Evolutionary conservation across 2,329 filamentous ascomycete species (phyloP).

Genomic region (Stagonosporopsis rhizophila): DNA sequence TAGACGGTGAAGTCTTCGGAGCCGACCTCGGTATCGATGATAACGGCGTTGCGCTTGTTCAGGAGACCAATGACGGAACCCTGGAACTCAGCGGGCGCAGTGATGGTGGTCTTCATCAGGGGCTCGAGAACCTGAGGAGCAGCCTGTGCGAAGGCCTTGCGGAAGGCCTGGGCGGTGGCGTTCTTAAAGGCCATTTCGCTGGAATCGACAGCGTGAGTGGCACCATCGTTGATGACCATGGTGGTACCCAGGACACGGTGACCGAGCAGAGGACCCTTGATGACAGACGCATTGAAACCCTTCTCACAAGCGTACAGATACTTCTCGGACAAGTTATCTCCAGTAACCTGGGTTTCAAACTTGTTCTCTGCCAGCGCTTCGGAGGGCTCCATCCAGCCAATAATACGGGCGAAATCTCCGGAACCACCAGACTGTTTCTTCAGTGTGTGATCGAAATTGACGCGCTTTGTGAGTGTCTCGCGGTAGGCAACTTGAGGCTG

Average conservation of each 20-base stretch:
- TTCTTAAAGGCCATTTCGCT: conserved; percentile 95
- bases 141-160: conserved; percentile 85
- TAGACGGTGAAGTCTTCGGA: conserved; percentile 91
- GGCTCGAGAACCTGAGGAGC: conserved; percentile 89
- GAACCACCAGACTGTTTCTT: conserved; percentile 96
- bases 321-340: conserved; percentile 93
- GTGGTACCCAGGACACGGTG: conserved; percentile 88
- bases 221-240: conserved; percentile 96
- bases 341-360: conserved; percentile 87
- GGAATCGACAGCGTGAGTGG: conserved; percentile 97
- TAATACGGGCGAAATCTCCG: conserved; percentile 92
- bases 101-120: conserved; percentile 97
- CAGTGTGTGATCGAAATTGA: conserved; percentile 90
- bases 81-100: conserved; percentile 96
- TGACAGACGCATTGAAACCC: conserved; percentile 83
- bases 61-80: conserved; percentile 92
- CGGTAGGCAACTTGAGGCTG: conserved; percentile 97
- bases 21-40: conserved; percentile 94
- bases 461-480: conserved; percentile 82
- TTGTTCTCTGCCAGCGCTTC: conserved; percentile 74
- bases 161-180: conserved; percentile 95
- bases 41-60: conserved; percentile 95
- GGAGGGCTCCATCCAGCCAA: conserved; percentile 89
- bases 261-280: conserved; percentile 88
- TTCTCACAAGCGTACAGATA: conserved; percentile 94